Conservation (phyloP, 192 early-diverging fungal genomes). For the Umbelopsis isabellina region DNA sequence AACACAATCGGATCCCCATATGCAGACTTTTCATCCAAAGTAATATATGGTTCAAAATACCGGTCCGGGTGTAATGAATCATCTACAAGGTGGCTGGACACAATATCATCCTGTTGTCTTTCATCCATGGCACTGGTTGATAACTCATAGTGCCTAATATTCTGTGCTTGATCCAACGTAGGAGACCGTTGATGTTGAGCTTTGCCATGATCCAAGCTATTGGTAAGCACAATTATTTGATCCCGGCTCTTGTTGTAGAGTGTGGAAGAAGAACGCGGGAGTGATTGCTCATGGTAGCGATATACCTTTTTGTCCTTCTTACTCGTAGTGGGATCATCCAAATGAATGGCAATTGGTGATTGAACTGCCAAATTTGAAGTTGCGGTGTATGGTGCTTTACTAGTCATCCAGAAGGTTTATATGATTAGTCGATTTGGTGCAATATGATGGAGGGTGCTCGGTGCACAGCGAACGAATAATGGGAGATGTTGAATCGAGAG, state of each 20-base stretch:
- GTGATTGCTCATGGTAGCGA: background rate
- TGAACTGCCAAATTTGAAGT: slow-evolving; percentile 11
- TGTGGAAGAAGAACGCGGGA: background rate
- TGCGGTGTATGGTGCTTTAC: slow-evolving; percentile 3
- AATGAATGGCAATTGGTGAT: background rate
- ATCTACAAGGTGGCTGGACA: background rate
- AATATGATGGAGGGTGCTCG: background rate
- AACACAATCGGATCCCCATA: slow-evolving; percentile 19
- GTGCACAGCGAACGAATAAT: background rate
- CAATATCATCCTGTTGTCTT: background rate
- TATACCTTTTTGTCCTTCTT: slow-evolving; percentile 6
- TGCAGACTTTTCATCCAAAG: background rate
- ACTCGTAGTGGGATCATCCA: background rate
- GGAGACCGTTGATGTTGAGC: background rate
- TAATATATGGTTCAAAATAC: background rate
- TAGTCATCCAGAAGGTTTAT: background rate
- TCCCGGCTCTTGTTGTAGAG: background rate
- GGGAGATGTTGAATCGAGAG: background rate
- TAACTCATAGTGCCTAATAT: background rate
- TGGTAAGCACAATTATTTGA: background rate
- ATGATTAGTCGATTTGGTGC: background rate
- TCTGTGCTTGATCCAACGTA: slow-evolving; percentile 11
- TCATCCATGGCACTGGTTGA: background rate
- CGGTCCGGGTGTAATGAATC: background rate
- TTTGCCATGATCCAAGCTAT: background rate